Evolutionary conservation across 2,329 filamentous ascomycete genomes (phyloP), one percentile per base, ranked within the genome.

Genomic region (Colletotrichum sp.): DNA sequence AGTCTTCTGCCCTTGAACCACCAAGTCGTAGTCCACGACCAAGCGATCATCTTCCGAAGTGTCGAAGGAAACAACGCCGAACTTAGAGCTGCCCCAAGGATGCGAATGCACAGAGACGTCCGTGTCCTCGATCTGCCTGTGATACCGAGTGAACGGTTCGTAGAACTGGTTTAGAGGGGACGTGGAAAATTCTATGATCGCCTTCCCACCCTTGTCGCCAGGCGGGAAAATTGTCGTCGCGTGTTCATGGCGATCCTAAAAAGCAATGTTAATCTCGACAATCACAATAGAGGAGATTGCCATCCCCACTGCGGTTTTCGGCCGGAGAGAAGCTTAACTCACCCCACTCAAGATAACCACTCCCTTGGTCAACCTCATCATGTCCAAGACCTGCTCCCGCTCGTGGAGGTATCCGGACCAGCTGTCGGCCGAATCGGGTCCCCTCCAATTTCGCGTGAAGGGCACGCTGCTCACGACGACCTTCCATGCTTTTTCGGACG

Each of bases 361-460:
- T 13, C 93, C 91, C 19, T 92, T 90, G 1, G 92, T 89, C 39
- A 88, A 88, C 90, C 93, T 93, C 84, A 93, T 93, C 4, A 90
- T 89, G 79, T 93, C 90, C 25, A 94, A 89, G 61, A 94, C 88
- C 39, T 84, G 85, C 59, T 88, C 88, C 6, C 93, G 90, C 83
- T 95, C 93, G 77, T 87, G 84, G 3, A 93, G 85, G 80, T 93
- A 93, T 0, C 92, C 92, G 34, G 90, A 91, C 93, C 93, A 95
- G 8, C 92, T 94, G 79, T 94, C 93, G 64, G 89, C 86, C 34
- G 76, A 66, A 2, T 88, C 89, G 13, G 78, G 77, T 22, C 91
- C 91, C 71, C 89, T 90, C 93, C 93, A 95, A 80, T 94, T 95
- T 80, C 93, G 92, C 3, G 93, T 94, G 82, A 94, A 94, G 0